Evolutionary conservation across 2,329 filamentous ascomycete species (phyloP).

Genomic region (Claviceps digitariae): DNA sequence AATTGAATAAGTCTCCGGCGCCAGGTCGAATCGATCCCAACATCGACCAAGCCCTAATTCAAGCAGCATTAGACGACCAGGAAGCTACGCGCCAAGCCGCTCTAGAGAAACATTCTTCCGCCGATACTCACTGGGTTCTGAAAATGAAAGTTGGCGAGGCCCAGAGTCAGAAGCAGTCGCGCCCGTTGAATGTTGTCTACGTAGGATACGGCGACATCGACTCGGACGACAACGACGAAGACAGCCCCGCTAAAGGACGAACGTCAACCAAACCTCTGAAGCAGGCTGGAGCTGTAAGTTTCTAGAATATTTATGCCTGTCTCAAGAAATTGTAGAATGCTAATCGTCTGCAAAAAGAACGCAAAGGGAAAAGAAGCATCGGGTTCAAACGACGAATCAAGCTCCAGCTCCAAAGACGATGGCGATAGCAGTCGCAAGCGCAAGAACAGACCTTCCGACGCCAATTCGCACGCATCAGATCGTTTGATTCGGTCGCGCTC

Average conservation of each 20-base stretch:
- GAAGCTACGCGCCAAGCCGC: conserved; percentile 51
- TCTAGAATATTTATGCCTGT: neutral
- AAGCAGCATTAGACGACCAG: conserved; percentile 51
- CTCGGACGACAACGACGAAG: conserved; percentile 23
- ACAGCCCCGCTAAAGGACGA: conserved; percentile 19
- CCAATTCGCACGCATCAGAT: conserved; percentile 9
- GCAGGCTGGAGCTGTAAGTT: conserved; percentile 13
- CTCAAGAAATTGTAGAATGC: neutral
- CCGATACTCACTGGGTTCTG: conserved; percentile 66
- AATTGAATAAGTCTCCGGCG: conserved; percentile 25
- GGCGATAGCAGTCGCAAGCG: conserved; percentile 12
- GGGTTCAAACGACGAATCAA: conserved; percentile 14
- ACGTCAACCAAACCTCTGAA: conserved; percentile 22
- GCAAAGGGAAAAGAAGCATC: conserved; percentile 7
- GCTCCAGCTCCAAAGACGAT: conserved; percentile 9
- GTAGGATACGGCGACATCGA: conserved; percentile 39
- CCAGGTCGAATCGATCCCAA: conserved; percentile 23
- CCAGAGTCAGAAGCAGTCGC: conserved; percentile 16
- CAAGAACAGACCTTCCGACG: conserved; percentile 15
- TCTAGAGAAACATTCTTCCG: conserved; percentile 47
- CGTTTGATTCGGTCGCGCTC: conserved; percentile 18
- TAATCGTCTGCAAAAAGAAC: neutral
- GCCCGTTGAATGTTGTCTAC: conserved; percentile 45
- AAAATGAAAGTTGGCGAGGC: conserved; percentile 27
- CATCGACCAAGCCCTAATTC: conserved; percentile 45